These are phyloP conservation scores for Naganishia onofrii DNA, from an alignment of 768 basidiomycete species.

Conservation along the genomic window DNA sequence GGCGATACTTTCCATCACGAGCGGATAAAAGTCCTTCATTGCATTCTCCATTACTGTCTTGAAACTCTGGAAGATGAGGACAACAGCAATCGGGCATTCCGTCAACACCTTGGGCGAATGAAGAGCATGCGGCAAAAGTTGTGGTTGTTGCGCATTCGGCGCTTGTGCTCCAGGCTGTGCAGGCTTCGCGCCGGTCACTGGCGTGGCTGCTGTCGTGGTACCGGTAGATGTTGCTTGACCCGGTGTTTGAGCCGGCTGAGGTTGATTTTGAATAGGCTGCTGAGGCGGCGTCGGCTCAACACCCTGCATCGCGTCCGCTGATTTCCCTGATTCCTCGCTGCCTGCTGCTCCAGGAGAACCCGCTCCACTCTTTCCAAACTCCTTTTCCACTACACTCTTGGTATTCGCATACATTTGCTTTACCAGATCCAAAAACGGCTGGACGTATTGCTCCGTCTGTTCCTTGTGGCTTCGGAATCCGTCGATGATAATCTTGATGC, in stretches of 20 bases:
- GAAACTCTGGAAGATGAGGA: slow-evolving; percentile 82
- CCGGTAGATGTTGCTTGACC: slow-evolving; percentile 32
- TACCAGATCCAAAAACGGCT: slow-evolving; percentile 76
- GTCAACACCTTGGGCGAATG: slow-evolving; percentile 90
- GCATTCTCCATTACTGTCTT: slow-evolving; percentile 64
- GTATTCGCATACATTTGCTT: slow-evolving; percentile 75
- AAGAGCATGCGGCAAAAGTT: slow-evolving; percentile 70
- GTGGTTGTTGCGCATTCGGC: slow-evolving; percentile 19
- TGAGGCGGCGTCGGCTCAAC: slow-evolving; percentile 24
- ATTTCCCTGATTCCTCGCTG: background rate
- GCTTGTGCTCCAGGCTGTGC: slow-evolving; percentile 33
- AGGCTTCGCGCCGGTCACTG: slow-evolving; percentile 8
- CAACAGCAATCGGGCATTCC: slow-evolving; percentile 88
- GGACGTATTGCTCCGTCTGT: slow-evolving; percentile 66
- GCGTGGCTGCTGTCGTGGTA: slow-evolving; percentile 30
- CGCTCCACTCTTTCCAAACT: slow-evolving; percentile 60
- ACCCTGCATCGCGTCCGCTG: slow-evolving; percentile 21
- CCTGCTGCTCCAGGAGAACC: background rate
- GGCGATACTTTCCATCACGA: slow-evolving; percentile 75
- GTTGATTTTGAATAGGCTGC: slow-evolving; percentile 32
- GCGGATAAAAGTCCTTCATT: slow-evolving; percentile 67
- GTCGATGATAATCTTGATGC: slow-evolving; percentile 89
- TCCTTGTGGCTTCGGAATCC: slow-evolving; percentile 71
- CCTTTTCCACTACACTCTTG: slow-evolving; percentile 67
- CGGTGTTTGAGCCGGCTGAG: slow-evolving; percentile 2